Conservation (phyloP, 257 asterid species). For the Penstemon eatonii region DNA sequence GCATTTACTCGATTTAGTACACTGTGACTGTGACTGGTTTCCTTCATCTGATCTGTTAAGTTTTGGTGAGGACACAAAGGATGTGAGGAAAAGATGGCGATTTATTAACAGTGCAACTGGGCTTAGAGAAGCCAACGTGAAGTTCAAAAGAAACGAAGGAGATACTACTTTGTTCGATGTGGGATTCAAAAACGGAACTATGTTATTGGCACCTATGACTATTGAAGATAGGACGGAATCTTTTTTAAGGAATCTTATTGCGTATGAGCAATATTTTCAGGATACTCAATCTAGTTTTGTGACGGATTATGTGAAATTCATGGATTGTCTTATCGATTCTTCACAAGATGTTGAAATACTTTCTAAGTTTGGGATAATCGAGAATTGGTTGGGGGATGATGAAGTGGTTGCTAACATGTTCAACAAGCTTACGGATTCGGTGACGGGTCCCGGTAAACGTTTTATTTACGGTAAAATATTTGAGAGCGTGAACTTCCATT, state of each 20-base stretch:
- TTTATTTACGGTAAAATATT: constrained; percentile 16
- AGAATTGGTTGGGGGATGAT: constrained; percentile 35
- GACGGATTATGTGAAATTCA: constrained; percentile 29
- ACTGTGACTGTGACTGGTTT: constrained; percentile 27
- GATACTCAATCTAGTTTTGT: background rate
- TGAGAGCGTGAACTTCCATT: constrained; percentile 3
- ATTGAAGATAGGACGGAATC: constrained; percentile 30
- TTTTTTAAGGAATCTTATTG: constrained; percentile 32
- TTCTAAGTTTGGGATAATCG: background rate
- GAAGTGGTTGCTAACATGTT: constrained; percentile 25
- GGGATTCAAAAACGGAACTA: background rate
- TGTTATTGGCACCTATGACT: background rate
- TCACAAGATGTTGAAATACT: constrained; percentile 33
- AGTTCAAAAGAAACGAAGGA: background rate
- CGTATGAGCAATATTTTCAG: constrained; percentile 30
- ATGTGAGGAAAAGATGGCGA: background rate
- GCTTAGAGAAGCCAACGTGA: constrained; percentile 32
- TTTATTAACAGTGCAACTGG: constrained; percentile 24
- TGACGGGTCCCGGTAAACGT: background rate
- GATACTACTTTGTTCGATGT: background rate
- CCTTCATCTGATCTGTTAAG: background rate
- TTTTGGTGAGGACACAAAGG: background rate
- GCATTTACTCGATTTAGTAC: constrained; percentile 33
- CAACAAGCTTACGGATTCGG: constrained; percentile 27
- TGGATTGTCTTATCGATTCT: constrained; percentile 37